Evolutionary conservation across 768 basidiomycete genomes (phyloP), one percentile per base, ranked within the genome.

Genomic region (Pulveroboletus sp.): DNA sequence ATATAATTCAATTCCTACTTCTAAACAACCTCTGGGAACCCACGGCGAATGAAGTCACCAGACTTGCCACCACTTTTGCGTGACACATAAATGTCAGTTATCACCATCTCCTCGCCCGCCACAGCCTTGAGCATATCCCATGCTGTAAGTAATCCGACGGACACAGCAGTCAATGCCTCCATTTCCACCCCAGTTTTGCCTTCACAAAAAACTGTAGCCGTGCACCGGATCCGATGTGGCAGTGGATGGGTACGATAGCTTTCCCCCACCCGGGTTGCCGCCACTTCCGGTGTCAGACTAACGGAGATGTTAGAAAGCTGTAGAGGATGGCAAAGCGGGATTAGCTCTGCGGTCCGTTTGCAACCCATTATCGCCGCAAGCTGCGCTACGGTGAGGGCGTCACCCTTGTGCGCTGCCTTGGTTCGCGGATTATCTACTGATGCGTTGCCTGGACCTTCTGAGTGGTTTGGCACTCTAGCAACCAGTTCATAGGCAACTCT

Each of bases 91-190:
- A 92, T 78, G 20, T 81, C 77, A 17, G 80, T 73, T 30, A 96
- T 89, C 50, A 79, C 70, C 89, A 95, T 93, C 49, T 89, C 86
- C 63, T 79, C 78, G n/a, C 90, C 93, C 1, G 88, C 90, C 2
- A 91, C 84, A 5, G 86, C 86, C 69, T 94, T 93, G 26, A 93
- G 76, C 92, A 95, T 93, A 62, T 93, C 91, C 88, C 91, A 95
- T 13, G 93, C 82, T 1, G 89, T 90, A 46, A 94, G 71, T 27
- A 89, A 74, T 6, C 83, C 84, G 26, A 88, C 73, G 2, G 83
- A 83, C 9, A 90, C 92, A 20, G 85, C 85, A n/a, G 85, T 89
- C 48, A 94, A 64, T 20, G 92, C 93, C 69, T 96, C 94, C 87
- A 97, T 93, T 72, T 93, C 90, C 17, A 93, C 89, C 5, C 93